phyloP scores from a whole-genome alignment of 768 basidiomycete genomes.

The Pleurotus ostreatus region DNA sequence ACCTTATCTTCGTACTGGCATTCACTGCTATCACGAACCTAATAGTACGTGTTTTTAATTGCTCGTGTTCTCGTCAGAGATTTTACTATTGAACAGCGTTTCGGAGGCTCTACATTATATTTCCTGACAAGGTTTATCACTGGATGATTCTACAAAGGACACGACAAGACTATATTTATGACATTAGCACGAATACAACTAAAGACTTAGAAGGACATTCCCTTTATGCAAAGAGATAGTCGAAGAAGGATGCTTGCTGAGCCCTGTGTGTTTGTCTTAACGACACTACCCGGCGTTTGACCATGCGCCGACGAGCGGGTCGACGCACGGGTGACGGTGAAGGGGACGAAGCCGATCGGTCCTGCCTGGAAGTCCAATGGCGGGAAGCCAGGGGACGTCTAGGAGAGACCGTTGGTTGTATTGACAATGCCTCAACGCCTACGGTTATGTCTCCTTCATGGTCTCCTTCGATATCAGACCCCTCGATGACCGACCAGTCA shows the following conservation, averaged over 20 bases:
- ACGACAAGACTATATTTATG: slow-evolving; percentile 6
- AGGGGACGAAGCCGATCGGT: slow-evolving; percentile 48
- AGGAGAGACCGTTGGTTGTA: slow-evolving; percentile 16
- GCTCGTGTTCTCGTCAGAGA: neutral
- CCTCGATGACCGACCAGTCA: slow-evolving; percentile 34
- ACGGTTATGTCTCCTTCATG: slow-evolving; percentile 24
- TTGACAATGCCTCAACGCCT: slow-evolving; percentile 29
- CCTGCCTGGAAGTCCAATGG: slow-evolving; percentile 19
- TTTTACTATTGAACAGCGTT: slow-evolving; percentile 19
- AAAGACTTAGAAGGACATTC: neutral
- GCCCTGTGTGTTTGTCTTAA: slow-evolving; percentile 1
- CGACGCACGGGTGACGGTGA: slow-evolving; percentile 46
- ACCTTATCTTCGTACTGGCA: slow-evolving; percentile 75
- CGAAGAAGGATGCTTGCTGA: slow-evolving; percentile 30
- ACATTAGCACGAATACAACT: neutral
- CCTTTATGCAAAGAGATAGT: slow-evolving; percentile 40
- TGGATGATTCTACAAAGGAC: slow-evolving; percentile 12
- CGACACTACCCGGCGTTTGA: slow-evolving; percentile 6
- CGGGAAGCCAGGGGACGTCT: slow-evolving; percentile 18
- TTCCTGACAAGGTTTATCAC: slow-evolving; percentile 23
- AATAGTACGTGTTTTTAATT: slow-evolving; percentile 33
- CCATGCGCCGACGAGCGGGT: slow-evolving; percentile 22
- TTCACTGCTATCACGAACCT: slow-evolving; percentile 79
- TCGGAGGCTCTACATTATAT: slow-evolving; percentile 27
- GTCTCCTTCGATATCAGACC: slow-evolving; percentile 25